Base-by-base conservation (phyloP, 495 filamentous ascomycete species). In the Xylaria acuta region DNA sequence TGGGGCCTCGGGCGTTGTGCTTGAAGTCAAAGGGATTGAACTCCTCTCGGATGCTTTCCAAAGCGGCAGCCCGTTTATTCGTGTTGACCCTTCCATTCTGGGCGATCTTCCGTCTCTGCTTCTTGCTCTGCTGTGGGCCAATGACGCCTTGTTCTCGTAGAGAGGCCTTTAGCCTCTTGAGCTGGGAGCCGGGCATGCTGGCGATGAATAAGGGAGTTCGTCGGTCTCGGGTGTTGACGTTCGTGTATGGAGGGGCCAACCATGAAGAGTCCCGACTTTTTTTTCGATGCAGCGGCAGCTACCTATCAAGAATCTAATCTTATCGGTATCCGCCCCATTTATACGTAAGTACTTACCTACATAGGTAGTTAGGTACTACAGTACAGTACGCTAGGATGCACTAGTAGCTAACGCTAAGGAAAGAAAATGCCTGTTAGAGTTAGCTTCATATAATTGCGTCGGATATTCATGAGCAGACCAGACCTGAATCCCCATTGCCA, bases 21-120 rank as follows among this genome's bases (percentile, higher is more conserved):
- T 96, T 94, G 79, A 97, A 88, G 80, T 99, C 96, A 80, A 98
- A 99, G 3, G 96, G 96, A 82, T 98, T 98, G 89, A 98, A 98
- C 74, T 93, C 89, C 71, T 98, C 94, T 73, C 96, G 92, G 78
- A 98, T 97, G 63, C 87, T 88, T 76, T 92, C 87, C 65, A 99
- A 84, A 18, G 92, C 93, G 54, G 88, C 88, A 75, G 90, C 88
- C 64, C 89, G 86, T 74, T 92, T 90, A 74, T 92, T 89, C 73
- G 88, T 87, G 56, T 83, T 84, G 60, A 84, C 84, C 59, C 85
- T 86, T 49, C 88, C 88, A 78, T 89, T 86, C 78, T 91, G 90
- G 47, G 86, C 87, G 80, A 90, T 89, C 80, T 92, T 88, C 75
- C 91, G 92, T 78, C 91, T 93, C 76, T 97, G 89, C 81, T 97